Evolutionary conservation across 495 filamentous ascomycete species (phyloP).

Genomic region (Xylaria castorea): DNA sequence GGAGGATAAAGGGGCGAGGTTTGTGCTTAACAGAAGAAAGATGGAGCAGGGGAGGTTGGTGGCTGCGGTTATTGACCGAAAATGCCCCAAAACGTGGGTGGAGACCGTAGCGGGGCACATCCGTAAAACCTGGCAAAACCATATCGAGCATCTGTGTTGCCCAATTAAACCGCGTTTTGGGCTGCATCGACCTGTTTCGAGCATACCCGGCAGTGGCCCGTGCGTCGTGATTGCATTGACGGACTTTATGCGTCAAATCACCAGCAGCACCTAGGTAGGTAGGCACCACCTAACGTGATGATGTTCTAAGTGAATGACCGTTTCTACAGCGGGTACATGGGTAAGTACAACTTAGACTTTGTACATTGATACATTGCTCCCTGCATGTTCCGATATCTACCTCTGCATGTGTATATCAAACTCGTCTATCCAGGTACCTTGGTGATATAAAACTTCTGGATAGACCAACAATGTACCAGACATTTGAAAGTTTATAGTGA

Average conservation of each 20-base stretch:
- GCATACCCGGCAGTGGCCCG: constrained; percentile 37
- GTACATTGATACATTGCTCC: not conserved
- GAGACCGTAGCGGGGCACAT: constrained; percentile 2
- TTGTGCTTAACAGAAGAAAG: constrained; percentile 45
- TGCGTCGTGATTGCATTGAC: constrained; percentile 41
- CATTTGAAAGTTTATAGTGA: too few species aligned
- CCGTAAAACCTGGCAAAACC: constrained; percentile 6
- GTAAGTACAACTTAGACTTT: not conserved
- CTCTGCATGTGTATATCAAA: too few species aligned
- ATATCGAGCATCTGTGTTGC: not conserved
- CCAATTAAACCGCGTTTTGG: constrained; percentile 16
- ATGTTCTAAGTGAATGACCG: not conserved
- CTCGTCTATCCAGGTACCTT: too few species aligned
- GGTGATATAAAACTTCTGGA: too few species aligned
- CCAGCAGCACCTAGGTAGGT: constrained; percentile 17
- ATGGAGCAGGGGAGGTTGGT: constrained; percentile 38
- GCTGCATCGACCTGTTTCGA: constrained; percentile 22
- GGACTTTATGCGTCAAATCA: constrained; percentile 41
- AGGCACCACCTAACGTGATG: not conserved
- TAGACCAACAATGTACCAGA: too few species aligned
- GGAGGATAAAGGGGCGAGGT: constrained; percentile 43
- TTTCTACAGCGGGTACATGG: not conserved
- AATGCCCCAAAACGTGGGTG: constrained; percentile 26
- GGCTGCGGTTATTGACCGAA: constrained; percentile 28
- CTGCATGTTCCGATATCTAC: too few species aligned